A percentile compares a stretch with the other conserved stretches of the same genome.
These are phyloP conservation scores for Candida gorgasii DNA, from an alignment of 805 yeast species.

Conservation along the genomic window DNA sequence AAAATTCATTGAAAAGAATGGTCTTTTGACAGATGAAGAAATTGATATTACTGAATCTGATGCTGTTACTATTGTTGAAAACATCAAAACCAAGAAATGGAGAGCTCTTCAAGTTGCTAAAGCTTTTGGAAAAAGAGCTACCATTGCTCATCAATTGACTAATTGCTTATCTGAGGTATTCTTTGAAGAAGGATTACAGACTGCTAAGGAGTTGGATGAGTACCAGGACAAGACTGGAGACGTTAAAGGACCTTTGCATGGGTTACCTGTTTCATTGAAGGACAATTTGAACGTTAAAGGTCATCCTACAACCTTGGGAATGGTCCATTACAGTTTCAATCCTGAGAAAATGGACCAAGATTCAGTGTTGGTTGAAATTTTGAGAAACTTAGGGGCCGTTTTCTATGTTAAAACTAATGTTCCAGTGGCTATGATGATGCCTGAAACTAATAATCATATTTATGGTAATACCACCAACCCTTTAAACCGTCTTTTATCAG, in stretches of 20 bases:
- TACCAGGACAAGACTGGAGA: conserved; percentile 47
- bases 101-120: conserved; percentile 36
- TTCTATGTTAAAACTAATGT: conserved; percentile 45
- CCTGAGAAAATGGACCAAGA: conserved; percentile 25
- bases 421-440: conserved; percentile 48
- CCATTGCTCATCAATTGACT: conserved; percentile 45
- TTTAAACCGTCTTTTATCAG: conserved; percentile 35
- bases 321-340: conserved; percentile 24
- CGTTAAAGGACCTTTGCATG: conserved; percentile 62
- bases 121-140: conserved; percentile 45
- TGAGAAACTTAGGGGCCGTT: conserved; percentile 43
- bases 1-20: conserved; percentile 30
- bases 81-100: conserved; percentile 35
- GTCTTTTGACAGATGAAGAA: conserved; percentile 33
- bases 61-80: conserved; percentile 25
- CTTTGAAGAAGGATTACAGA: conserved; percentile 56
- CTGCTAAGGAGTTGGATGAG: conserved; percentile 57
- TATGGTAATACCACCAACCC: conserved; percentile 40
- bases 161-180: conserved; percentile 47
- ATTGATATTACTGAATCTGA: conserved; percentile 39
- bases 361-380: conserved; percentile 26
- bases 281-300: conserved; percentile 44
- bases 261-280: conserved; percentile 63
- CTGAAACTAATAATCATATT: conserved; percentile 42
- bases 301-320: conserved; percentile 42